These are phyloP conservation scores for Metschnikowia borealis DNA, from an alignment of 805 yeast genomes.

Conservation along the genomic window DNA sequence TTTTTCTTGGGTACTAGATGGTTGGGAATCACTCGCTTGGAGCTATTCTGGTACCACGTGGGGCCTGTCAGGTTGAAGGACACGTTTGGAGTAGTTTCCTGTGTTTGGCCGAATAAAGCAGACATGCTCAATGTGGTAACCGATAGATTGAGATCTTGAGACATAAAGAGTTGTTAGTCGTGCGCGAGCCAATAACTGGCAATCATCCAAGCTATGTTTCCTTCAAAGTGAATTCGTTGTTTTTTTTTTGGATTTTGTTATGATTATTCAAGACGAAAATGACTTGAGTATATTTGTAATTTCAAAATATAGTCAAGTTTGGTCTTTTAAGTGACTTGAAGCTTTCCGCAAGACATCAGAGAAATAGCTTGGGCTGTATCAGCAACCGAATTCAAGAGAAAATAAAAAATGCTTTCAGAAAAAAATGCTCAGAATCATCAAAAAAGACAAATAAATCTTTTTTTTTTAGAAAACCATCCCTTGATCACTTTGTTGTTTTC, in stretches of 20 bases:
- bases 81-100: not conserved
- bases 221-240: not conserved
- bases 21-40: slow-evolving; percentile 37
- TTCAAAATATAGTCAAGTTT: not conserved
- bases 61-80: slow-evolving; percentile 19
- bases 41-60: slow-evolving; percentile 34
- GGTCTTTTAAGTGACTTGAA: not conserved
- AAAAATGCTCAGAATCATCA: no score
- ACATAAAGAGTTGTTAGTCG: not conserved
- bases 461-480: no score
- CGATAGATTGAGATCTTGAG: not conserved
- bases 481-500: not conserved
- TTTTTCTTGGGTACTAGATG: slow-evolving; percentile 40
- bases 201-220: not conserved
- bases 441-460: no score
- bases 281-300: no score
- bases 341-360: not conserved
- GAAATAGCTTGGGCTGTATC: not conserved
- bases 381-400: not conserved
- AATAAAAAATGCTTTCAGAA: not conserved
- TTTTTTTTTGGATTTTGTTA: not conserved
- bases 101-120: slow-evolving; percentile 10
- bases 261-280: no score
- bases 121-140: slow-evolving; percentile 4
- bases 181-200: not conserved